These are phyloP conservation scores for Aspergillus tubingensis DNA, from an alignment of 2,329 filamentous ascomycete species.

Conservation along the genomic window DNA sequence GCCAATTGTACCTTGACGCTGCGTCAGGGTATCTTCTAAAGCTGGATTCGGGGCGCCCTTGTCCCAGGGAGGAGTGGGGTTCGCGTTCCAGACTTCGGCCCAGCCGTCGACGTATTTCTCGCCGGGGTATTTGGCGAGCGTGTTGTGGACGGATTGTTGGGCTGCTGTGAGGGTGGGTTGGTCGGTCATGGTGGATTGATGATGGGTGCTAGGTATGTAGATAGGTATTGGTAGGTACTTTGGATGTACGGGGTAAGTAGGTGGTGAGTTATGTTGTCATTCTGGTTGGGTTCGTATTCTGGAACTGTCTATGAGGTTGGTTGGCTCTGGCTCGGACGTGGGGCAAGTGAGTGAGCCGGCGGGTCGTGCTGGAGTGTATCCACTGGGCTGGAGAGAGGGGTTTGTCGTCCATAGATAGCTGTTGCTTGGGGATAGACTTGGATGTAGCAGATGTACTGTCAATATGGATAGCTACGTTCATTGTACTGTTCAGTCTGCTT, in stretches of 20 bases:
- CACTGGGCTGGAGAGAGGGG: not conserved
- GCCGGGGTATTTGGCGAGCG: slow-evolving; percentile 10
- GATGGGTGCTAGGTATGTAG: not conserved
- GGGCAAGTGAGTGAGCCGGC: not conserved
- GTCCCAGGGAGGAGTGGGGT: slow-evolving; percentile 60
- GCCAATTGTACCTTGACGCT: slow-evolving; percentile 42
- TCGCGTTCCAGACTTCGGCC: slow-evolving; percentile 57
- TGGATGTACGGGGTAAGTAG: not conserved
- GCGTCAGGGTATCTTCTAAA: slow-evolving; percentile 54
- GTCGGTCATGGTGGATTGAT: not conserved
- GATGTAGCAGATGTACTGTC: no score
- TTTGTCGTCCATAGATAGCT: not conserved
- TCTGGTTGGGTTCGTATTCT: not conserved
- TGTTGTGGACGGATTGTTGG: slow-evolving; percentile 7
- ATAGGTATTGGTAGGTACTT: not conserved
- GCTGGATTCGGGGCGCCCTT: slow-evolving; percentile 58
- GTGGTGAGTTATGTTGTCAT: no score
- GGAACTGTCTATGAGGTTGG: not conserved
- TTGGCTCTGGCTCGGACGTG: not conserved
- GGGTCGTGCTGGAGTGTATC: not conserved
- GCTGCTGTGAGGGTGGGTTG: not conserved
- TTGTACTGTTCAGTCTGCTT: no score
- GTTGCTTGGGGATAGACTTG: not conserved
- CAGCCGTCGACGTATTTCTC: slow-evolving; percentile 42
- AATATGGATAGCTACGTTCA: no score